phyloP scores from a whole-genome alignment of 169 alveolate genomes.

The Cryptosporidium parvum region DNA sequence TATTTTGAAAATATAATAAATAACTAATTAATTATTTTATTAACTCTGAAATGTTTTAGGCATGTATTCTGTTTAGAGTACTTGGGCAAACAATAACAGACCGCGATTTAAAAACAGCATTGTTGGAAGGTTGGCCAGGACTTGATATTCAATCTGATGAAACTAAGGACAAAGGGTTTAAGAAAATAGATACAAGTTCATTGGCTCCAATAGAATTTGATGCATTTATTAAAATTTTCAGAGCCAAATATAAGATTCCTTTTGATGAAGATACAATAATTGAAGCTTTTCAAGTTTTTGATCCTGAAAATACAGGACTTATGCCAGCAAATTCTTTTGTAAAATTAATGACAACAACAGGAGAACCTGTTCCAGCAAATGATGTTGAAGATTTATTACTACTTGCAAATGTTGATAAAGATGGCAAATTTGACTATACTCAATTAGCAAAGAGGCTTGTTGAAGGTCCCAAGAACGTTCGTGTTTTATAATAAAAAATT shows the following conservation, averaged over 20 bases:
- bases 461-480: slow-evolving; percentile 71
- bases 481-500: slow-evolving; percentile 31
- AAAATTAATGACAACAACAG: slow-evolving; percentile 65
- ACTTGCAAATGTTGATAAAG: slow-evolving; percentile 65
- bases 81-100: slow-evolving; percentile 69
- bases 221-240: slow-evolving; percentile 53
- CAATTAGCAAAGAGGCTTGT: slow-evolving; percentile 65
- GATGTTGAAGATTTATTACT: slow-evolving; percentile 65
- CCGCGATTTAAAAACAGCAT: slow-evolving; percentile 24
- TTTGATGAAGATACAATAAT: slow-evolving; percentile 47
- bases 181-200: slow-evolving; percentile 40
- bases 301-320: slow-evolving; percentile 62
- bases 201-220: slow-evolving; percentile 68
- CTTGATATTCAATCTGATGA: slow-evolving; percentile 8
- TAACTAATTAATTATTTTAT: neutral
- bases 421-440: slow-evolving; percentile 63
- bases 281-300: slow-evolving; percentile 72
- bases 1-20: neutral
- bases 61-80: slow-evolving; percentile 65
- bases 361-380: slow-evolving; percentile 63
- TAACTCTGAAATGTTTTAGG: slow-evolving; percentile 10
- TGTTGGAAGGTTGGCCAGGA: slow-evolving; percentile 68
- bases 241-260: slow-evolving; percentile 67
- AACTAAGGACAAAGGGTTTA: neutral
- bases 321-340: slow-evolving; percentile 53